A percentile compares a stretch with the other conserved stretches of the same genome.
Conservation (phyloP, 2,329 filamentous ascomycete genomes). For the Sarocladiaceae sp. region DNA sequence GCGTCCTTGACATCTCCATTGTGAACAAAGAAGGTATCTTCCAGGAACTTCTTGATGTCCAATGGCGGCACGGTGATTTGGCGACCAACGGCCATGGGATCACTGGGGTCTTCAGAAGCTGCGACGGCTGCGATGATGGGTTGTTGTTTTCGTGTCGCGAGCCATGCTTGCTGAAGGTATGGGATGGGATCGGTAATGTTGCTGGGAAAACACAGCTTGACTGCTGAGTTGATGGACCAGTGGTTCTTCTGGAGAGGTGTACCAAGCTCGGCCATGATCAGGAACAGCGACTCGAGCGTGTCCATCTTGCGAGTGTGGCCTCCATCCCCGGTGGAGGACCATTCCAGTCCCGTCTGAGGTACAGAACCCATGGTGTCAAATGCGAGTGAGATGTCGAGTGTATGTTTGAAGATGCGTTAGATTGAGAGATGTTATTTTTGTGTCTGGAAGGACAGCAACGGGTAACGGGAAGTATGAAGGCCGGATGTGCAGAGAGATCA, state of each 20-base stretch:
- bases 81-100: background rate
- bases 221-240: background rate
- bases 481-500: too few relatives aligned
- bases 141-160: background rate
- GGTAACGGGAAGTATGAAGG: too few relatives aligned
- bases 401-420: background rate
- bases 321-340: background rate
- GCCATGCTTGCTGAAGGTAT: background rate
- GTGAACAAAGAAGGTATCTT: background rate
- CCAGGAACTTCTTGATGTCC: background rate
- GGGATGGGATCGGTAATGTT: background rate
- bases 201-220: background rate
- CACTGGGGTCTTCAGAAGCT: background rate
- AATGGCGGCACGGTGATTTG: background rate
- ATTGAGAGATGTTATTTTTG: too few relatives aligned
- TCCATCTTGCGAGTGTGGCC: background rate
- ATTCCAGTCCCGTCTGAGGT: background rate
- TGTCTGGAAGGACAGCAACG: too few relatives aligned
- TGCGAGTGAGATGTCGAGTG: background rate
- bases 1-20: background rate
- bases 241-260: background rate
- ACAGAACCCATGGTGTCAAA: background rate
- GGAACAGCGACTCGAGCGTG: background rate
- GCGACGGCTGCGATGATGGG: background rate
- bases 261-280: background rate